Evolutionary conservation across 2,329 filamentous ascomycete species (phyloP).

Genomic region (Colletotrichum agaves): DNA sequence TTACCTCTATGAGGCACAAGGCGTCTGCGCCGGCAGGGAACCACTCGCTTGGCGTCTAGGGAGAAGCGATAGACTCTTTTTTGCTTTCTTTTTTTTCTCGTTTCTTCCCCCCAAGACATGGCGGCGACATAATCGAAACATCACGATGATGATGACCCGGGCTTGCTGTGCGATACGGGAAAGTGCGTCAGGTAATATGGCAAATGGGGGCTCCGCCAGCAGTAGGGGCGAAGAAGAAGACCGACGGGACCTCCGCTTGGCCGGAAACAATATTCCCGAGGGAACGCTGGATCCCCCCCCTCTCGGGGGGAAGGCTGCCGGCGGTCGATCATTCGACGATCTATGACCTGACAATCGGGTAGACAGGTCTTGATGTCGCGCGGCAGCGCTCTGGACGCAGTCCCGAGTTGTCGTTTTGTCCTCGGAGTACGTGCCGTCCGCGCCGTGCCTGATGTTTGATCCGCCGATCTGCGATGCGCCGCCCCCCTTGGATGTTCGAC

Average conservation of each 20-base stretch:
- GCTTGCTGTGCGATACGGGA: neutral
- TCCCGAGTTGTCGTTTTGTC: neutral
- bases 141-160: neutral
- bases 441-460: neutral
- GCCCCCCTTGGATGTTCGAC: neutral
- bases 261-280: constrained; percentile 5
- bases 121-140: constrained; percentile 18
- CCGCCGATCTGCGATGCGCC: neutral
- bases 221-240: neutral
- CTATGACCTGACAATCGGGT: neutral
- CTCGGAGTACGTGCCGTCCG: neutral
- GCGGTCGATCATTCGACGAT: constrained; percentile 18
- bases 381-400: no score
- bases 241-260: no score
- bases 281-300: constrained; percentile 6
- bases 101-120: neutral
- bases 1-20: no score
- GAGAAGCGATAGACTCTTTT: neutral
- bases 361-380: neutral
- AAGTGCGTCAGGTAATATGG: neutral
- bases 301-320: neutral
- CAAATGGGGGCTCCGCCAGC: neutral
- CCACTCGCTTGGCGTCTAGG: constrained; percentile 20
- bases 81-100: no score
- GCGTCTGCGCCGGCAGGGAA: no score